phyloP scores from a whole-genome alignment of 805 yeast genomes.

The Jamesozyma lodderae region DNA sequence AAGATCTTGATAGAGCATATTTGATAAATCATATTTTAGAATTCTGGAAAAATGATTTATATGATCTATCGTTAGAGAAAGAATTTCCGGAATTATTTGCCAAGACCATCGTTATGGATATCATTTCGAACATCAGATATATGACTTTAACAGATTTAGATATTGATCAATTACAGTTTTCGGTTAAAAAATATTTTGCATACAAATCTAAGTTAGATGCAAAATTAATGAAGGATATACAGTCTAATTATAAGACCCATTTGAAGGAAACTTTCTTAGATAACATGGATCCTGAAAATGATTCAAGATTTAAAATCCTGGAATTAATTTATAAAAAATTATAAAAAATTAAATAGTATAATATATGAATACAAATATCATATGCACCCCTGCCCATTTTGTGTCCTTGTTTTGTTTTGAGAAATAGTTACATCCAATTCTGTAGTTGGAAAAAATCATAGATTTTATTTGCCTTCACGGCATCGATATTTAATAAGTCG shows the following conservation, averaged over 20 bases:
- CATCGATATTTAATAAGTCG: slow-evolving; percentile 75
- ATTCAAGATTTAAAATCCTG: slow-evolving; percentile 26
- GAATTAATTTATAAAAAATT: slow-evolving; percentile 28
- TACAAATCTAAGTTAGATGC: slow-evolving; percentile 39
- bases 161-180: slow-evolving; percentile 52
- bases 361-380: too few relatives aligned
- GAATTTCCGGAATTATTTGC: slow-evolving; percentile 32
- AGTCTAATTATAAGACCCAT: slow-evolving; percentile 26
- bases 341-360: too few relatives aligned
- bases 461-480: slow-evolving; percentile 74
- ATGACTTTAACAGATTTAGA: slow-evolving; percentile 31
- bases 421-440: slow-evolving; percentile 63
- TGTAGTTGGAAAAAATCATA: slow-evolving; percentile 90
- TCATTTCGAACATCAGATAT: slow-evolving; percentile 60
- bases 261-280: slow-evolving; percentile 30
- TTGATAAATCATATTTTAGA: slow-evolving; percentile 56
- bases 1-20: slow-evolving; percentile 58
- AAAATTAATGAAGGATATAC: slow-evolving; percentile 30
- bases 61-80: slow-evolving; percentile 24
- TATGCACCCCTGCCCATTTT: too few relatives aligned
- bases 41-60: slow-evolving; percentile 38
- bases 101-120: slow-evolving; percentile 39
- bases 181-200: slow-evolving; percentile 64
- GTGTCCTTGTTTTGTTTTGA: too few relatives aligned
- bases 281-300: slow-evolving; percentile 17